Evolutionary conservation across 441 rosid species (phyloP), one percentile per base, ranked within the genome.

Genomic region (Syzygium malaccense): DNA sequence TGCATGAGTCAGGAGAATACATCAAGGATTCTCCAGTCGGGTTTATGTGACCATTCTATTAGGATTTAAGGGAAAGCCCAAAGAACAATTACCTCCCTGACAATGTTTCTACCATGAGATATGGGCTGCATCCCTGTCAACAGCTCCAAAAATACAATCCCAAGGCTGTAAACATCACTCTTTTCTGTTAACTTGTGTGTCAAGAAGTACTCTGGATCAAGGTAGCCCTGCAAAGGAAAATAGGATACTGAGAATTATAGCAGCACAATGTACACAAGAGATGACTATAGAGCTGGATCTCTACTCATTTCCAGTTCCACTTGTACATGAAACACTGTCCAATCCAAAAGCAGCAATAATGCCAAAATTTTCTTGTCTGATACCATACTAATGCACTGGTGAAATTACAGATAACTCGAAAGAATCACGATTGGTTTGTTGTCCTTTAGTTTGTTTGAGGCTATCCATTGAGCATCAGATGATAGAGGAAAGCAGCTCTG

Each of bases 141-240:
- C 15, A 89, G 86, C 55, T 89, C 90, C 55, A 89, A 54, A n/a
- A 86, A 86, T 30, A 89, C 90, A 32, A 89, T 60, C 26, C 90
- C 90, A 18, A 89, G 86, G 60, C 90, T 86, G 86, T 86, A 89
- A 79, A 89, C 88, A 80, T 89, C 90, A 48, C 90, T 89, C 86
- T 86, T 89, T 60, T 89, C 90, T 4, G 90, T 89, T 64, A 89
- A 89, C 62, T 86, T 86, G 32, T 89, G 88, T 32, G 80, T 89
- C 78, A 41, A 28, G 55, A 89, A 78, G 33, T 89, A 89, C 32
- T 86, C 88, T 6, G 90, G 90, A 14, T 89, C 90, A 3, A 89
- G 51, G 48, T 89, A 89, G 11, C 90, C 90, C 90, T 89, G 86
- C 80, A 49, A 32, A 54, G 85, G 45, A 2, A 66, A 6, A 75